Evolutionary conservation across 805 yeast species (phyloP), one percentile per base, ranked within the genome.

Genomic region (Metschnikowia baotianmanensis): DNA sequence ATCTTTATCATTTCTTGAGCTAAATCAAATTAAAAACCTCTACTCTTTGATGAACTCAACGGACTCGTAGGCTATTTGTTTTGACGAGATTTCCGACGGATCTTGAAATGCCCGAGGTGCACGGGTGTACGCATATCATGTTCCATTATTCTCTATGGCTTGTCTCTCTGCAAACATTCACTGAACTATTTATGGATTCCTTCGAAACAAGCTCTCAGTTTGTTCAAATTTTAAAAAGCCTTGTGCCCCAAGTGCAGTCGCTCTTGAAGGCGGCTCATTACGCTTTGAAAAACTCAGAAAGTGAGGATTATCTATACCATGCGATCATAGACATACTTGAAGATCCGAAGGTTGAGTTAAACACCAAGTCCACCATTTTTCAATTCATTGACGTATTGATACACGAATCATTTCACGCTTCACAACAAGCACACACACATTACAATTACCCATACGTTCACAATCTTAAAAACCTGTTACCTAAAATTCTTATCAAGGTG

Each of bases 201-300:
- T 86, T 91, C 59, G 96, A 87, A 55, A 89, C 90, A 4, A 75
- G 91, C 43, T 65, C 87, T 33, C 84, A 83, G 60, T 83, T 90
- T 53, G 72, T 79, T 5, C 86, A 81, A 51, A 76, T 80, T 31
- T 69, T 90, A 40, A 74, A 80, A 50, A 60, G 71, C 6, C 65
- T 91, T 30, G 81, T 79, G 31, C 90, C 96, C 0, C 74, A 88
- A 1, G 63, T 69, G 36, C 75, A 64, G 50, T 66, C 69, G n/a
- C 65, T 78, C 23, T 60, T 65, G 8, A 73, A 73, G 36, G 74
- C 80, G 7, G 76, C 81, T 2, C 71, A 69, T 44, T 81, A 78
- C 57, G 77, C 86, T 2, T 59, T 81, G 46, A 71, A 74, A 46
- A 69, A 82, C 52, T 56, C 65, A 26, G 89, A 78, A 15, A 69